Percentiles rank a stretch among this genome's conserved stretches.
These are phyloP conservation scores for Curvularia verruculosa DNA, from an alignment of 2,329 filamentous ascomycete species.

Conservation along the genomic window DNA sequence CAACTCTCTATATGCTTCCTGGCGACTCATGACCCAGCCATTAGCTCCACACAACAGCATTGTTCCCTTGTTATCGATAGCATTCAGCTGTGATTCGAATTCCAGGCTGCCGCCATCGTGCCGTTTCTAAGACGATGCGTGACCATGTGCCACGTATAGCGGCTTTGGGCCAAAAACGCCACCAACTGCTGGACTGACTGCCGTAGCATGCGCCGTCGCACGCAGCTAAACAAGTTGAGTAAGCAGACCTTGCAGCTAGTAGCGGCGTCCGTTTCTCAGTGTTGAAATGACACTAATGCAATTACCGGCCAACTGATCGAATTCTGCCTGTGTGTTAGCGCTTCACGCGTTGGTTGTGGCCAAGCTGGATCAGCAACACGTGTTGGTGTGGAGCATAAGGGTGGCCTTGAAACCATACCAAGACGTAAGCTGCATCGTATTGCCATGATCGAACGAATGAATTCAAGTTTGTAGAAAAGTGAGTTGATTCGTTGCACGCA, in stretches of 20 bases:
- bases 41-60: slow-evolving; percentile 13
- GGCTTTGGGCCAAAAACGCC: slow-evolving; percentile 10
- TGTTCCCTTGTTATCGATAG: slow-evolving; percentile 12
- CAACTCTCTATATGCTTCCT: slow-evolving; percentile 4
- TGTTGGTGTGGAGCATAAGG: neutral
- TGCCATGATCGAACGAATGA: neutral
- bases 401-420: neutral
- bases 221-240: neutral
- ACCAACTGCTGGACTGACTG: slow-evolving; percentile 9
- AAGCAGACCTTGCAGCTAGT: neutral
- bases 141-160: neutral
- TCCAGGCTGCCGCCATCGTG: slow-evolving; percentile 1
- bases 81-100: neutral
- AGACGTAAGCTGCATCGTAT: neutral
- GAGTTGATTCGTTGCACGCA: neutral
- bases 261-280: neutral
- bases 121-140: neutral
- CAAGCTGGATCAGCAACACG: neutral
- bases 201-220: slow-evolving; percentile 3
- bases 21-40: slow-evolving; percentile 5
- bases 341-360: neutral
- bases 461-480: neutral
- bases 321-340: neutral
- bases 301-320: neutral
- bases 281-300: neutral